Conservation (phyloP, 208 protist genomes). For the Trypanosoma vivax region DNA sequence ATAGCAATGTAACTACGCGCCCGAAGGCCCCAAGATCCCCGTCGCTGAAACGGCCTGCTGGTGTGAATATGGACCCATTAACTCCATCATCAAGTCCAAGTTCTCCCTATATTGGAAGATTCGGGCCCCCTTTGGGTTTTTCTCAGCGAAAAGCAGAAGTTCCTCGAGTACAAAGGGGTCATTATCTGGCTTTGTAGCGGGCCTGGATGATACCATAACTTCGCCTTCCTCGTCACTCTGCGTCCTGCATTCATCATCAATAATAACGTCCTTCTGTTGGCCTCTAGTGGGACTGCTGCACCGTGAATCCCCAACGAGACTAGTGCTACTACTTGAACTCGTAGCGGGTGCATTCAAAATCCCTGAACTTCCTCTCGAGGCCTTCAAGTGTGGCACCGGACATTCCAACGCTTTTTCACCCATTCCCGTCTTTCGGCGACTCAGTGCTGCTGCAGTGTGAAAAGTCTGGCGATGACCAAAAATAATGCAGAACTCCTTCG, state of each 20-base stretch:
- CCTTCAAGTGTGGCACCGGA: neutral
- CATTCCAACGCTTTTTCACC: neutral
- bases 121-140: neutral
- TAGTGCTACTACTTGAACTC: too few species aligned
- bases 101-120: conserved; percentile 4
- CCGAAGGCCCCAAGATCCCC: too few species aligned
- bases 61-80: neutral
- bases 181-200: conserved; percentile 28
- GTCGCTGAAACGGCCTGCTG: neutral
- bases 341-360: too few species aligned
- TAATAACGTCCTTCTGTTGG: too few species aligned
- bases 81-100: conserved; percentile 6
- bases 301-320: neutral
- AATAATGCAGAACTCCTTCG: conserved; percentile 73
- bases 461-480: conserved; percentile 51
- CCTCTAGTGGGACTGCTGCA: too few species aligned
- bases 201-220: neutral
- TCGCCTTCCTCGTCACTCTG: conserved; percentile 13
- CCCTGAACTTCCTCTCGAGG: neutral
- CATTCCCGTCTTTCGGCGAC: neutral
- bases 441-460: conserved; percentile 14
- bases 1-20: too few species aligned
- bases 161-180: conserved; percentile 49
- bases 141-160: conserved; percentile 40
- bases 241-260: conserved; percentile 13